Conservation (phyloP, 2,329 filamentous ascomycete genomes). For the Colletotrichum kahawae region DNA sequence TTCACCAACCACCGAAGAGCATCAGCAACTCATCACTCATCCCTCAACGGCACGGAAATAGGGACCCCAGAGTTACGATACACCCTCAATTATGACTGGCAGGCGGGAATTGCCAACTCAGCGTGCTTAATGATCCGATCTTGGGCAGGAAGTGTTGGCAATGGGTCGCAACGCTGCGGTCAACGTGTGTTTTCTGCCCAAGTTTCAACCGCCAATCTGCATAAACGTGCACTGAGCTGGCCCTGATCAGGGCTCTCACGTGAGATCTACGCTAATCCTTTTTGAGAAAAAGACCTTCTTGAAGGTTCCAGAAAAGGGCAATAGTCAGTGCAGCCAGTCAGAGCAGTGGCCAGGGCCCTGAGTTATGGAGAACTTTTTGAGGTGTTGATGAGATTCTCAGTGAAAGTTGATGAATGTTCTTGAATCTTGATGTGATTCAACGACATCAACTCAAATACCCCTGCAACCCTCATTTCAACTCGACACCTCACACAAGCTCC, state of each 20-base stretch:
- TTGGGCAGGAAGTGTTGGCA: neutral
- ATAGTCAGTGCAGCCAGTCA: conserved; percentile 15
- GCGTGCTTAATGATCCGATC: neutral
- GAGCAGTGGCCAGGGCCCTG: neutral
- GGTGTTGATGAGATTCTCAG: conserved; percentile 12
- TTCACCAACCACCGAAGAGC: conserved; percentile 22
- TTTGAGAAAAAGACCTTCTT: conserved; percentile 34
- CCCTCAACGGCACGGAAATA: neutral
- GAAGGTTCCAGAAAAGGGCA: conserved; percentile 46
- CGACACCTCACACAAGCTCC: neutral
- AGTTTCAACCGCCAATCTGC: conserved; percentile 12
- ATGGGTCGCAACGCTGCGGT: neutral
- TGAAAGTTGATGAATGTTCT: conserved; percentile 14
- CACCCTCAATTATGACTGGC: conserved; percentile 9
- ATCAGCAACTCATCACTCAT: neutral
- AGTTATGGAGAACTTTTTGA: conserved; percentile 19
- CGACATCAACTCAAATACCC: neutral
- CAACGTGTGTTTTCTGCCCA: conserved; percentile 1
- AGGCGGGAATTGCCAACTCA: conserved; percentile 7
- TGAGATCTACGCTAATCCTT: conserved; percentile 29
- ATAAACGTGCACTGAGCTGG: conserved; percentile 18
- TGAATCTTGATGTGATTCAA: conserved; percentile 9
- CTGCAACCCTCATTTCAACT: neutral
- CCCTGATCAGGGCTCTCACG: conserved; percentile 23
- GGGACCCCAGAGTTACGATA: neutral